These are phyloP conservation scores for Linnemannia hyalina DNA, from an alignment of 192 early-diverging fungal genomes.

Conservation along the genomic window DNA sequence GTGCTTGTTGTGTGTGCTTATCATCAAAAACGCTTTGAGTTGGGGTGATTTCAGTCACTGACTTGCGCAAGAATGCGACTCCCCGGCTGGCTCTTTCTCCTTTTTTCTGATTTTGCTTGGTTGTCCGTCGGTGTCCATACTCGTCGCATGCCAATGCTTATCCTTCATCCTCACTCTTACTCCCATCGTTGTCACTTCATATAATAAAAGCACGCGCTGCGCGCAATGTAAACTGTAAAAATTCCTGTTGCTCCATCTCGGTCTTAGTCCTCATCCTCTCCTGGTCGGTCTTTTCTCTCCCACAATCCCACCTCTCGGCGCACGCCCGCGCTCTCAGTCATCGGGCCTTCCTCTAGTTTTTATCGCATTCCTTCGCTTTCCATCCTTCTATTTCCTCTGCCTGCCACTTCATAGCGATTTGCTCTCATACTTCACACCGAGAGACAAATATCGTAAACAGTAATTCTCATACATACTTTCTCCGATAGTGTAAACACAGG, in stretches of 20 bases:
- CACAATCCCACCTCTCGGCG: neutral
- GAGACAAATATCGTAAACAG: neutral
- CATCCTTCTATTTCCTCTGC: neutral
- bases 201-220: neutral
- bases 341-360: neutral
- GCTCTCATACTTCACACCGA: neutral
- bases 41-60: neutral
- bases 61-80: neutral
- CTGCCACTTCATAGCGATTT: neutral
- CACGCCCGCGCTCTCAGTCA: neutral
- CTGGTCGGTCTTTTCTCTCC: slow-evolving; percentile 6
- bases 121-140: no score
- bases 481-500: neutral
- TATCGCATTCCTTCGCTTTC: neutral
- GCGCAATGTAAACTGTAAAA: neutral
- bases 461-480: neutral
- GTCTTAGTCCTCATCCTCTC: neutral
- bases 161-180: no score
- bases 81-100: neutral
- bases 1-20: neutral
- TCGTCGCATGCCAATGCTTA: no score
- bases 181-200: no score
- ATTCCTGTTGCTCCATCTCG: neutral
- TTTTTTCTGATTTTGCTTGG: neutral
- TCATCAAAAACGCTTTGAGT: neutral